phyloP scores from a whole-genome alignment of 208 protist genomes.

The Crithidia expoeki region DNA sequence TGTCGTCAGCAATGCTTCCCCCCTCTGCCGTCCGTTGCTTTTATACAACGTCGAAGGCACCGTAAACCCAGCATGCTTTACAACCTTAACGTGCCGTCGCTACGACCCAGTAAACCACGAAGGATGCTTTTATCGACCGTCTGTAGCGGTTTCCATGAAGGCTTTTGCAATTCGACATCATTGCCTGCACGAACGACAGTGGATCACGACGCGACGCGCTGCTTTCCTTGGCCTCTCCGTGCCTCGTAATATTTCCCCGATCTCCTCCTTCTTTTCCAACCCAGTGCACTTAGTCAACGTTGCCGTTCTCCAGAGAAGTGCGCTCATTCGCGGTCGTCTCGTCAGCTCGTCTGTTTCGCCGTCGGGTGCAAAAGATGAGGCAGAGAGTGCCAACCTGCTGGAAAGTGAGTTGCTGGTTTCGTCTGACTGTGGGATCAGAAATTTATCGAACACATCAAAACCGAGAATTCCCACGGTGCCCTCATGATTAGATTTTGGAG shows the following conservation, averaged over 20 bases:
- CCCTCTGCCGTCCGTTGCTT: constrained; percentile 16
- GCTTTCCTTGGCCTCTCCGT: constrained; percentile 9
- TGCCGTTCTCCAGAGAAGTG: constrained; percentile 27
- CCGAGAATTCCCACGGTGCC: too few relatives aligned
- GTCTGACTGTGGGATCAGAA: background rate
- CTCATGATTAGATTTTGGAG: too few relatives aligned
- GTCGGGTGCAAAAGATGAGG: background rate
- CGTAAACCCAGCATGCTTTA: constrained; percentile 38
- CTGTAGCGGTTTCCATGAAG: constrained; percentile 62
- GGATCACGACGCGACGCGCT: constrained; percentile 48
- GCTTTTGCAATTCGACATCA: constrained; percentile 48
- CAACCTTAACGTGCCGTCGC: constrained; percentile 40
- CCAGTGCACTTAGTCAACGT: constrained; percentile 48
- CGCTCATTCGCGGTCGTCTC: constrained; percentile 2
- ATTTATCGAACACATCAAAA: background rate
- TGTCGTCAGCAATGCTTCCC: background rate
- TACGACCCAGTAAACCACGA: constrained; percentile 70
- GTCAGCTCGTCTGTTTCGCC: background rate
- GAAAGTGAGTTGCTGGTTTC: constrained; percentile 1
- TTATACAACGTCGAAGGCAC: constrained; percentile 68
- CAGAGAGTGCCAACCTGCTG: background rate
- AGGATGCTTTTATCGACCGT: constrained; percentile 46
- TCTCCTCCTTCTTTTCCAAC: constrained; percentile 21
- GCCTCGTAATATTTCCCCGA: background rate
- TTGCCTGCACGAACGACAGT: constrained; percentile 54